Conservation (phyloP, 495 filamentous ascomycete genomes). For the Penicillium robsamsonii region DNA sequence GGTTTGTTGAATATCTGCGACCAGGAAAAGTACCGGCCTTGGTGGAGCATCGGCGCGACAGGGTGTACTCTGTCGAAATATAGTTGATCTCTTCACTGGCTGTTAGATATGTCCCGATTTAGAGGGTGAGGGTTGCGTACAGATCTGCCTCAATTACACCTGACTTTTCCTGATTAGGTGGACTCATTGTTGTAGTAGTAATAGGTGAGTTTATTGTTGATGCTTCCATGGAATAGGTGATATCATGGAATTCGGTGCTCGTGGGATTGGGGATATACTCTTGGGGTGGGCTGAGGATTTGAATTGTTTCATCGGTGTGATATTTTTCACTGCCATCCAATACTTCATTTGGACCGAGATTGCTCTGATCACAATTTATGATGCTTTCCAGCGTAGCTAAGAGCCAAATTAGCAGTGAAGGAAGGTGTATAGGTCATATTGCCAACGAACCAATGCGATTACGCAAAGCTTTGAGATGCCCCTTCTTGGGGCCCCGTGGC, state of each 20-base stretch:
- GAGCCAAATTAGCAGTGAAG: background rate
- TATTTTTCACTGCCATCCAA: background rate
- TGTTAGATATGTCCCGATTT: slow-evolving; percentile 9
- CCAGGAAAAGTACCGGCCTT: slow-evolving; percentile 45
- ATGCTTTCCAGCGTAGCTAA: slow-evolving; percentile 13
- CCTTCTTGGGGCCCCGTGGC: slow-evolving; percentile 19
- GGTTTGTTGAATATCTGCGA: slow-evolving; percentile 25
- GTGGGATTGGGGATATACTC: background rate
- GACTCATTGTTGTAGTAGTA: background rate
- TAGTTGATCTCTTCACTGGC: slow-evolving; percentile 49
- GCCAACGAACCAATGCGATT: slow-evolving; percentile 15
- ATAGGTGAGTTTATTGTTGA: background rate
- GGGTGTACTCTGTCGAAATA: slow-evolving; percentile 60
- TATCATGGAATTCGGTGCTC: background rate
- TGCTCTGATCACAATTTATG: slow-evolving; percentile 3
- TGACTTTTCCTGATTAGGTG: background rate
- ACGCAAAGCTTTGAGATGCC: slow-evolving; percentile 17
- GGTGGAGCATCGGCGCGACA: slow-evolving; percentile 53
- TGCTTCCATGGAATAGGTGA: background rate
- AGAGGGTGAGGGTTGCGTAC: background rate
- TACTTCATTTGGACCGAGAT: background rate
- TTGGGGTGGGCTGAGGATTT: slow-evolving; percentile 1
- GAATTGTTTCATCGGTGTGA: background rate
- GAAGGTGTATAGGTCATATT: background rate
- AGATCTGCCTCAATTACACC: slow-evolving; percentile 12